These are phyloP conservation scores for Candida sanyaensis DNA, from an alignment of 1,139 yeast genomes.

Conservation along the genomic window DNA sequence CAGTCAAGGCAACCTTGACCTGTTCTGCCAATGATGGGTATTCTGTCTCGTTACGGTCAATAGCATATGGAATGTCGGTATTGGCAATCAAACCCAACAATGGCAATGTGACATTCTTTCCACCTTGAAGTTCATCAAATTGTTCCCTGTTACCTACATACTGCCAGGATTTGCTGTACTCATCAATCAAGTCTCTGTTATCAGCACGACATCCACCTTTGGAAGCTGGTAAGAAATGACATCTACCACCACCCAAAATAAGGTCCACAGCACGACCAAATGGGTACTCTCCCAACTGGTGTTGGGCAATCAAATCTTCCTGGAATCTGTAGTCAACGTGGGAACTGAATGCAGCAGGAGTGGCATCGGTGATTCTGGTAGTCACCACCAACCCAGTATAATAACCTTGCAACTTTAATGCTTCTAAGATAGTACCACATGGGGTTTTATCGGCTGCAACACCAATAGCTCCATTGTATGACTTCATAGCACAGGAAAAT, in stretches of 20 bases:
- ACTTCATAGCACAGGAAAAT: slow-evolving; percentile 73
- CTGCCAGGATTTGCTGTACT: slow-evolving; percentile 60
- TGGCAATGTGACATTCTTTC: slow-evolving; percentile 68
- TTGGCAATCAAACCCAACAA: slow-evolving; percentile 70
- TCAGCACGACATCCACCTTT: slow-evolving; percentile 72
- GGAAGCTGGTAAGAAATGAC: slow-evolving; percentile 59
- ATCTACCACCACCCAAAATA: slow-evolving; percentile 88
- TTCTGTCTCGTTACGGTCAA: slow-evolving; percentile 59
- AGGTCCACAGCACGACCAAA: slow-evolving; percentile 77
- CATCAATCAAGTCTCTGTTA: slow-evolving; percentile 58
- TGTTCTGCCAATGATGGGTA: slow-evolving; percentile 78
- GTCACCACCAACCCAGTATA: slow-evolving; percentile 86
- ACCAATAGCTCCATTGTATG: slow-evolving; percentile 85
- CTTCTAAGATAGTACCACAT: slow-evolving; percentile 83
- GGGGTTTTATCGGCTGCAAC: slow-evolving; percentile 62
- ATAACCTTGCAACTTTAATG: slow-evolving; percentile 75
- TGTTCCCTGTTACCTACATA: slow-evolving; percentile 59
- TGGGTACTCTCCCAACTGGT: slow-evolving; percentile 73
- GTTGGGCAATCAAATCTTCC: slow-evolving; percentile 83
- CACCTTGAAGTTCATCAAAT: slow-evolving; percentile 52
- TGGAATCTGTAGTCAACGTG: slow-evolving; percentile 73
- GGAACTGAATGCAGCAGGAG: slow-evolving; percentile 85
- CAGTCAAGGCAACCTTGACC: slow-evolving; percentile 66
- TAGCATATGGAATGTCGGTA: slow-evolving; percentile 74
- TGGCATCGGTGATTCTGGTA: slow-evolving; percentile 70